A percentile compares a stretch with the other conserved stretches of the same genome.
These are phyloP conservation scores for Talaromyces nanjingensis DNA, from an alignment of 495 filamentous ascomycete genomes.

Conservation along the genomic window DNA sequence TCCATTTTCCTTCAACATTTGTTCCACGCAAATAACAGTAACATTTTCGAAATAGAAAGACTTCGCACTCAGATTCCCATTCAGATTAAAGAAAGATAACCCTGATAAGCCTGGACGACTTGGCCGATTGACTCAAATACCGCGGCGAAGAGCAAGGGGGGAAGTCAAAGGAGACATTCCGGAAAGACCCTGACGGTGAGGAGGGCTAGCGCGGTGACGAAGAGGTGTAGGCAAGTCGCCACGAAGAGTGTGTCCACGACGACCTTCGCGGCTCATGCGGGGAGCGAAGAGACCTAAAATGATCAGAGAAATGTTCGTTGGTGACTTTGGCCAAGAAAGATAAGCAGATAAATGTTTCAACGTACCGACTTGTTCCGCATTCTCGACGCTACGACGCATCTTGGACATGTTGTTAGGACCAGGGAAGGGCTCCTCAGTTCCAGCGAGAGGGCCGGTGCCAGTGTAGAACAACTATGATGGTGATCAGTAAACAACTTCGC, in stretches of 20 bases:
- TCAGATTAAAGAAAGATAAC: not conserved
- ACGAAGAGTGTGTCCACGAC: conserved; percentile 53
- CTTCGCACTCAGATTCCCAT: not conserved
- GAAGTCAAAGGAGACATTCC: not conserved
- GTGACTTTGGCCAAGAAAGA: not conserved
- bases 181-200: not conserved
- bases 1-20: not conserved
- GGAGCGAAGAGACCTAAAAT: conserved; percentile 62
- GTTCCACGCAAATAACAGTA: not conserved
- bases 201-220: not conserved
- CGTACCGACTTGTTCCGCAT: conserved; percentile 78
- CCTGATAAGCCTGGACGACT: not conserved
- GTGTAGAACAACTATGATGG: conserved; percentile 39
- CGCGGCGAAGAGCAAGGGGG: not conserved
- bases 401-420: conserved; percentile 75
- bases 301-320: not conserved
- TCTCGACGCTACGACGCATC: conserved; percentile 76
- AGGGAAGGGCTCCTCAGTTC: conserved; percentile 65
- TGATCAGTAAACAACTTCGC: conserved; percentile 6
- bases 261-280: conserved; percentile 62
- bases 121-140: not conserved
- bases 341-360: conserved; percentile 11
- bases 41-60: not conserved
- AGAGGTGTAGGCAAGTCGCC: not conserved
- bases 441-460: conserved; percentile 35